phyloP scores from a whole-genome alignment of 2,329 filamentous ascomycete genomes.

The Penicillium rolfsii region DNA sequence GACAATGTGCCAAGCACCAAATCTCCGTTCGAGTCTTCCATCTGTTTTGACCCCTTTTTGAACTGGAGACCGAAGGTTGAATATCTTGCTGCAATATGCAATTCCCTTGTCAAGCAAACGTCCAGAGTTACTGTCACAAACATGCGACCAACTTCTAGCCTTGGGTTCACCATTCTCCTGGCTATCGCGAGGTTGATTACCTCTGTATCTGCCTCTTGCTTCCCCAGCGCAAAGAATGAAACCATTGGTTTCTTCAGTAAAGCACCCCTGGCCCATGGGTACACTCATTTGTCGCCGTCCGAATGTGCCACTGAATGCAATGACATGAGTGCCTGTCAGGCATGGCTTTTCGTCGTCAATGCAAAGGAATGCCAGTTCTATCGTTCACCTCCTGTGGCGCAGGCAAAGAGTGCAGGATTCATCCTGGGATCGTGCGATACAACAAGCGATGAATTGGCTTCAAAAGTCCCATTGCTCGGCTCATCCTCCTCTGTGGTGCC shows the following conservation, averaged over 20 bases:
- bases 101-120: neutral
- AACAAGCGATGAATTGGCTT: neutral
- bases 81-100: neutral
- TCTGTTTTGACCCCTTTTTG: neutral
- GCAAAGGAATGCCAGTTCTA: constrained; percentile 12
- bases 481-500: neutral
- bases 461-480: neutral
- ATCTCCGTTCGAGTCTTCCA: neutral
- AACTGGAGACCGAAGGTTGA: neutral
- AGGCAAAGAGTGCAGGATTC: constrained; percentile 12
- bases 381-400: constrained; percentile 7
- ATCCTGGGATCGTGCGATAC: constrained; percentile 14
- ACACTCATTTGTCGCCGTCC: constrained; percentile 10
- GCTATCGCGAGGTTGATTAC: constrained; percentile 3
- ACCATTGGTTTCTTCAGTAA: constrained; percentile 12
- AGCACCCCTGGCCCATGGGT: constrained; percentile 6
- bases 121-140: neutral
- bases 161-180: neutral
- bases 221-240: constrained; percentile 10
- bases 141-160: neutral
- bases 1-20: neutral
- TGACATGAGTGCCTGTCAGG: neutral
- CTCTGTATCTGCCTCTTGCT: constrained; percentile 11
- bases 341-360: constrained; percentile 11
- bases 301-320: constrained; percentile 1